Percentiles rank a stretch among this genome's conserved stretches.
Conservation (phyloP, 1,139 yeast species). For the Suhomyces choctaworum region DNA sequence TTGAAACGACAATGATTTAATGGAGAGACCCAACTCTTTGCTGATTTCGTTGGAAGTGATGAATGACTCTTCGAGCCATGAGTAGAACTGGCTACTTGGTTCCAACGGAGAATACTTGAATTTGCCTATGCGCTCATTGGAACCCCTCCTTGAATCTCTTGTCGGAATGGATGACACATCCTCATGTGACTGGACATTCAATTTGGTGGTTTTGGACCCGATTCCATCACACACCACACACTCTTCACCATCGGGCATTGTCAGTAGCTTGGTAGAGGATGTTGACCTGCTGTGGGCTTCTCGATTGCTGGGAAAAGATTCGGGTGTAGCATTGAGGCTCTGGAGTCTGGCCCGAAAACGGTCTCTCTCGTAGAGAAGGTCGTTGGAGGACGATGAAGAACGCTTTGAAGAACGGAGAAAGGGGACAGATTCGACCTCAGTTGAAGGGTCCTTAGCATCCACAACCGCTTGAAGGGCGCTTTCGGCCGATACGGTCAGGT, state of each 20-base stretch:
- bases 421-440: neutral
- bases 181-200: constrained; percentile 22
- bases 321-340: constrained; percentile 29
- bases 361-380: constrained; percentile 44
- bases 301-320: neutral
- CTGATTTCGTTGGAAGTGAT: constrained; percentile 1
- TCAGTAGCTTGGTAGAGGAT: neutral
- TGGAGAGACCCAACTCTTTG: constrained; percentile 8
- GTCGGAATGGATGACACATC: neutral
- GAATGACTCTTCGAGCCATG: constrained; percentile 5
- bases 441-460: too few species aligned
- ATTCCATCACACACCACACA: constrained; percentile 45
- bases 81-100: constrained; percentile 23
- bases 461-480: neutral
- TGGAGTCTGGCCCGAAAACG: constrained; percentile 44
- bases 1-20: constrained; percentile 26
- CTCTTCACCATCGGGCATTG: constrained; percentile 2
- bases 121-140: neutral
- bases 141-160: neutral
- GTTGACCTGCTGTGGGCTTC: neutral
- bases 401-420: constrained; percentile 27
- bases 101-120: constrained; percentile 25
- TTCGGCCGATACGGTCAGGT: neutral
- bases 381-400: constrained; percentile 46
- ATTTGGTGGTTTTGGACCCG: constrained; percentile 40